Base-by-base conservation (phyloP, 2,329 filamentous ascomycete genomes). In the Aureobasidium sp. region DNA sequence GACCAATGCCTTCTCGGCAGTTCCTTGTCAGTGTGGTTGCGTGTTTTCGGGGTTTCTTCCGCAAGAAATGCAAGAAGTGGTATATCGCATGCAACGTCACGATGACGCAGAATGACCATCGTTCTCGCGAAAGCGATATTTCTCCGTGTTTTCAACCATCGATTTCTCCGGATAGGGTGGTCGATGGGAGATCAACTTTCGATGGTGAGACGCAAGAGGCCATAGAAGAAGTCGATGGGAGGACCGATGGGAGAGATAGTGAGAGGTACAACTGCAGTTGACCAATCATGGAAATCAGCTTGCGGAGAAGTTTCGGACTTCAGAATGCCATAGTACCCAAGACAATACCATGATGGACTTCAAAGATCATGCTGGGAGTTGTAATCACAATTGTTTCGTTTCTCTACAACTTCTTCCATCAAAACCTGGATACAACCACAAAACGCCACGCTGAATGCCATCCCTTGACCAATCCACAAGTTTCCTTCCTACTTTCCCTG, bases 391-490 rank as follows among this genome's bases (percentile, higher is more conserved):
- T 4, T 1, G 6, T 33, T 29, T n/a, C 10, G 10, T 38, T 27
- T 40, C 23, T 53, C 13, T 40, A 38, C 35, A 40, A 45, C 43
- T 9, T n/a, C 23, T 29, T 27, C 43, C 23, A 51, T 13, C 7
- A 37, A 42, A 15, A 19, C 15, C 11, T 15, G 1, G 6, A 25
- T 17, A 51, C 19, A 27, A 10, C 11, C 31, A 40, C 21, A 25
- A 23, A 43, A 55, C 51, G 51, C 51, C 51, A 17, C 51, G 51
- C 51, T 55, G 15, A 53, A 55, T 55, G 51, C 37, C 51, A n/a
- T 17, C 37, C 50, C 10, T 17, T 13, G 35, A 53, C 27, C 51
- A 43, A 31, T 37, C 13, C 25, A n/a, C 21, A 29, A 43, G 13
- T 33, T 19, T 4, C 45, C 19, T 31, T 49, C 17, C 15, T 27